Base-by-base conservation (phyloP, 1,139 yeast species). In the Diutina ranongensis region DNA sequence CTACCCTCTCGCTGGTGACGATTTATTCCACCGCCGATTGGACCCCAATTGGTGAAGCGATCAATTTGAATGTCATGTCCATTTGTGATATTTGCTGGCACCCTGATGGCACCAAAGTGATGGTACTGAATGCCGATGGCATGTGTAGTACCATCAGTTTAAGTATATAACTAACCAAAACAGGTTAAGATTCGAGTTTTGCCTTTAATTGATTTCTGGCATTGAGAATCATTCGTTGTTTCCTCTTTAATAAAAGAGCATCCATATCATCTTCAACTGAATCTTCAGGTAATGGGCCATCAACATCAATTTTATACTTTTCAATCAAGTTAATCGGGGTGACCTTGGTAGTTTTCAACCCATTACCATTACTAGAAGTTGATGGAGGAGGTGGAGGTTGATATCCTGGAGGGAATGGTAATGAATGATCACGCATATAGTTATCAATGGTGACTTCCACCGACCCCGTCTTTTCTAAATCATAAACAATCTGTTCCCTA, bases 91-190 rank as follows among this genome's bases (percentile, higher is more conserved):
- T 89, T 46, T 65, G 82, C 10, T 94, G 98, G 98, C 74, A 84
- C 38, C 63, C 66, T 2, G 87, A 84, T 58, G 98, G 97, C 0
- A 63, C 64, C n/a, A 65, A 75, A 16, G 62, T 92, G 25, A 67
- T 89, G 51, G 72, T 83, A 31, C 78, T 95, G n/a, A 85, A 97
- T 0, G 83, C 95, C 0, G 99, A 94, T 61, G 98, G 98, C 20
- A 89, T 87, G 57, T 85, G 97, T 55, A 38, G 42, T 25, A 25
- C 42, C 7, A 25, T 38, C n/a, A 7, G 13, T 13, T 13, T 35
- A 5, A n/a, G n/a, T n/a, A n/a, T n/a, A n/a, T n/a, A n/a, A n/a
- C n/a, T n/a, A n/a, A n/a, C n/a, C n/a, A n/a, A n/a, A n/a, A n/a
- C n/a, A n/a, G n/a, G n/a, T n/a, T 25, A 25, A 7, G 28, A 25